phyloP scores from a whole-genome alignment of 192 early-diverging fungal species.

The Podila epigama region DNA sequence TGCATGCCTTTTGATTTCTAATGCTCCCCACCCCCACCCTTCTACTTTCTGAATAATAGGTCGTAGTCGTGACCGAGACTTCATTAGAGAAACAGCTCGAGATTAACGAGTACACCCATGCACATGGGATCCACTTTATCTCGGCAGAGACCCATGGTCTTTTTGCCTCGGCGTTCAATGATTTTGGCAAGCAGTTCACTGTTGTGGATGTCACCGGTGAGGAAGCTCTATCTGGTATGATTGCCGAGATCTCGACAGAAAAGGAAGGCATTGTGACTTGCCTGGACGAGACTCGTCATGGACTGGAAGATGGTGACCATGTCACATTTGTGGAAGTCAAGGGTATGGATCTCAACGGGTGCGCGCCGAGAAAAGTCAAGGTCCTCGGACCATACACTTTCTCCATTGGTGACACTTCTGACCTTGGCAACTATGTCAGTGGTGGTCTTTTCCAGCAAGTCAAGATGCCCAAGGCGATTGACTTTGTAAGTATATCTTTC shows the following conservation, averaged over 20 bases:
- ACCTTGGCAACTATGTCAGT: slow-evolving; percentile 74
- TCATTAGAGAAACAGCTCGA: slow-evolving; percentile 80
- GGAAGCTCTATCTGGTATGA: slow-evolving; percentile 90
- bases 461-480: slow-evolving; percentile 85
- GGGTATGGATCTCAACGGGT: slow-evolving; percentile 92
- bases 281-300: slow-evolving; percentile 96
- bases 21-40: neutral
- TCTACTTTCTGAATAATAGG: slow-evolving; percentile 46
- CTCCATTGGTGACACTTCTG: slow-evolving; percentile 90
- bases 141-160: slow-evolving; percentile 89
- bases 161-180: slow-evolving; percentile 95
- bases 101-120: slow-evolving; percentile 84
- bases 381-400: slow-evolving; percentile 97
- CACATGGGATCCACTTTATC: slow-evolving; percentile 82
- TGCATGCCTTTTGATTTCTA: neutral
- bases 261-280: slow-evolving; percentile 91
- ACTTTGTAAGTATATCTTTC: slow-evolving; percentile 72
- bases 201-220: slow-evolving; percentile 93
- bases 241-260: slow-evolving; percentile 81
- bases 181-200: slow-evolving; percentile 91
- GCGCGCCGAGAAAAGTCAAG: slow-evolving; percentile 81
- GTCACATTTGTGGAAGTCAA: slow-evolving; percentile 94
- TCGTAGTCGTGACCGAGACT: slow-evolving; percentile 89
- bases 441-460: slow-evolving; percentile 98
- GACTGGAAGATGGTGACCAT: slow-evolving; percentile 96